Percentiles rank a stretch among this genome's conserved stretches.
phyloP scores from a whole-genome alignment of 768 basidiomycete species.

The Glaciozyma antarctica region DNA sequence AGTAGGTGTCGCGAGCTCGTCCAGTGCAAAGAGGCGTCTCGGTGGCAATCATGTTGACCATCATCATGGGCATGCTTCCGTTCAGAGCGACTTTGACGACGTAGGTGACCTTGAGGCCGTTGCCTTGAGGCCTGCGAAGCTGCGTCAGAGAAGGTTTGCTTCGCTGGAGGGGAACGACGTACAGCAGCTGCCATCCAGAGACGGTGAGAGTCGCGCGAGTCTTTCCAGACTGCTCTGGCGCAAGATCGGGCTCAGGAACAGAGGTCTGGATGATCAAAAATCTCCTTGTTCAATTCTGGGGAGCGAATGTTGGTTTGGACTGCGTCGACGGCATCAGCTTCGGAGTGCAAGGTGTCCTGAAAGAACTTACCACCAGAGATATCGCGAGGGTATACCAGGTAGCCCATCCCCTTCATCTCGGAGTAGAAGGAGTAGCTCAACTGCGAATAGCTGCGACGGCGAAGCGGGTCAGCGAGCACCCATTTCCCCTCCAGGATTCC shows the following conservation, averaged over 20 bases:
- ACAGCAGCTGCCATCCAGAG: slow-evolving; percentile 14
- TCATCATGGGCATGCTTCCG: slow-evolving; percentile 18
- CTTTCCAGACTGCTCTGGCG: slow-evolving; percentile 27
- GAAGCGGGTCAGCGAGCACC: neutral
- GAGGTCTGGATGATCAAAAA: slow-evolving; percentile 26
- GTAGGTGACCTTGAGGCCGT: slow-evolving; percentile 16
- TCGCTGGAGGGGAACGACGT: neutral
- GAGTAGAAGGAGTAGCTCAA: slow-evolving; percentile 13
- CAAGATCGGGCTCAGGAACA: slow-evolving; percentile 19
- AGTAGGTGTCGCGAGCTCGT: slow-evolving; percentile 14
- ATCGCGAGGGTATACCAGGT: slow-evolving; percentile 31
- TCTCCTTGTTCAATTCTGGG: slow-evolving; percentile 15
- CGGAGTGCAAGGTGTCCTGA: neutral
- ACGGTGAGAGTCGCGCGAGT: slow-evolving; percentile 23
- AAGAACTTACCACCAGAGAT: slow-evolving; percentile 14
- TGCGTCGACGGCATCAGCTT: neutral
- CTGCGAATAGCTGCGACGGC: neutral
- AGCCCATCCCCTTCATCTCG: slow-evolving; percentile 23
- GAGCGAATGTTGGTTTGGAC: slow-evolving; percentile 16
- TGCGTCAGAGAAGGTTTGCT: too few species aligned
- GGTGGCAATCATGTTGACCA: slow-evolving; percentile 22
- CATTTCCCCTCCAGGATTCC: neutral
- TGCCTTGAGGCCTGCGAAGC: slow-evolving; percentile 17
- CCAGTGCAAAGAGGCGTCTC: slow-evolving; percentile 28
- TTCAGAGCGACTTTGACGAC: slow-evolving; percentile 26